Conservation (phyloP, 169 alveolate genomes). For the Eimeria praecox region DNA sequence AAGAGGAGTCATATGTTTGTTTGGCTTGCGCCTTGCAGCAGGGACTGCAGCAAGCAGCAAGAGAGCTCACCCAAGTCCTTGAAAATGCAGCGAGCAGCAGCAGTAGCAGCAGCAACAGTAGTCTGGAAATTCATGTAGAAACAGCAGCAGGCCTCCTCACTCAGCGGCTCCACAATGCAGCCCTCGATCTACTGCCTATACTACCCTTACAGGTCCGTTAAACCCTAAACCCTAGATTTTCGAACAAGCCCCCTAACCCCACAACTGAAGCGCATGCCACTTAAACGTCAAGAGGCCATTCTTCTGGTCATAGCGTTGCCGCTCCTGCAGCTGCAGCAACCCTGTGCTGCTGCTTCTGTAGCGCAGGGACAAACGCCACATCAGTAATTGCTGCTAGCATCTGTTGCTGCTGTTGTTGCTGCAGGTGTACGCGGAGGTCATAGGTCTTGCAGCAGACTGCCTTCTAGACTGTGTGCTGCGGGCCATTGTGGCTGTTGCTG, state of each 20-base stretch:
- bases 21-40: neutral
- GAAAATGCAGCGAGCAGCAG: constrained; percentile 3
- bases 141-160: constrained; percentile 44
- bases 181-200: constrained; percentile 29
- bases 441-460: constrained; percentile 56
- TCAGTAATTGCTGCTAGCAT: neutral
- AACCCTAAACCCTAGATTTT: neutral
- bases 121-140: constrained; percentile 43
- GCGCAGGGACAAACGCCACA: neutral
- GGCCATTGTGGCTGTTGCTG: constrained; percentile 10
- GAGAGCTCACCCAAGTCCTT: neutral
- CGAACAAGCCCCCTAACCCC: neutral
- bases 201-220: constrained; percentile 25
- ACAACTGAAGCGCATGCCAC: neutral
- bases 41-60: constrained; percentile 33
- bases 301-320: neutral
- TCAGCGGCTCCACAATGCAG: constrained; percentile 33
- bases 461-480: constrained; percentile 43
- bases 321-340: too few relatives aligned
- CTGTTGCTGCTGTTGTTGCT: constrained; percentile 9
- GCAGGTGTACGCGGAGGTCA: constrained; percentile 55
- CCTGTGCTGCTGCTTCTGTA: neutral
- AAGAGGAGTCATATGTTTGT: constrained; percentile 1
- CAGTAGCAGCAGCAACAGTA: neutral
- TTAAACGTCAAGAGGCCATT: neutral